Evolutionary conservation across 805 yeast species (phyloP).

Genomic region (Clavispora asparagi): DNA sequence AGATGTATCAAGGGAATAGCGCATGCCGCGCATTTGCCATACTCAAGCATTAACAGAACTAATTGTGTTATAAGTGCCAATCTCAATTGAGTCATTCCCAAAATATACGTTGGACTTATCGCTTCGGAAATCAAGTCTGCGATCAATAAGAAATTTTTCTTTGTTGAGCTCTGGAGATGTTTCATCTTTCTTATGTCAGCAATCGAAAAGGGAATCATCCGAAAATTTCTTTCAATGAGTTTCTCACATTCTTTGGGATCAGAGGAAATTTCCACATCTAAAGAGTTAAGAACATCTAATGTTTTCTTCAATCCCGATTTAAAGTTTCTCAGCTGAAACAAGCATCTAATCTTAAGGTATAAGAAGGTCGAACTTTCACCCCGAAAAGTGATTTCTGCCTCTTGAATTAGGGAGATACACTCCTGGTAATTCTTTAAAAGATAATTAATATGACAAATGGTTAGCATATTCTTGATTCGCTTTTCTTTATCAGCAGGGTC

Average conservation of each 20-base stretch:
- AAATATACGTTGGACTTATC: conserved; percentile 26
- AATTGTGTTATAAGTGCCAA: conserved; percentile 28
- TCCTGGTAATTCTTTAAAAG: conserved; percentile 25
- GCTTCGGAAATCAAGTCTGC: conserved; percentile 40
- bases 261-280: conserved; percentile 29
- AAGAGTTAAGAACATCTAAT: conserved; percentile 25
- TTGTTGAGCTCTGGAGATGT: conserved; percentile 16
- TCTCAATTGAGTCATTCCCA: conserved; percentile 22
- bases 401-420: conserved; percentile 31
- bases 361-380: conserved; percentile 32
- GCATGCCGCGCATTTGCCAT: conserved; percentile 37
- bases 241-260: conserved; percentile 21
- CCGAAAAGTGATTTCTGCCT: conserved; percentile 24
- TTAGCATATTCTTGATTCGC: conserved; percentile 20
- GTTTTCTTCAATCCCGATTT: conserved; percentile 32
- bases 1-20: conserved; percentile 36
- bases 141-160: conserved; percentile 23
- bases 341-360: conserved; percentile 33
- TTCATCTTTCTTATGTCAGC: conserved; percentile 31
- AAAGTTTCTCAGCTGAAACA: conserved; percentile 23
- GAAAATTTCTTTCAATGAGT: conserved; percentile 16
- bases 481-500: conserved; percentile 14
- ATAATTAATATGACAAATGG: conserved; percentile 28
- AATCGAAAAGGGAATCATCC: conserved; percentile 34
- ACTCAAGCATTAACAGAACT: conserved; percentile 28